These are phyloP conservation scores for Ophiostoma tasmaniense DNA, from an alignment of 2,329 filamentous ascomycete species.

Conservation along the genomic window DNA sequence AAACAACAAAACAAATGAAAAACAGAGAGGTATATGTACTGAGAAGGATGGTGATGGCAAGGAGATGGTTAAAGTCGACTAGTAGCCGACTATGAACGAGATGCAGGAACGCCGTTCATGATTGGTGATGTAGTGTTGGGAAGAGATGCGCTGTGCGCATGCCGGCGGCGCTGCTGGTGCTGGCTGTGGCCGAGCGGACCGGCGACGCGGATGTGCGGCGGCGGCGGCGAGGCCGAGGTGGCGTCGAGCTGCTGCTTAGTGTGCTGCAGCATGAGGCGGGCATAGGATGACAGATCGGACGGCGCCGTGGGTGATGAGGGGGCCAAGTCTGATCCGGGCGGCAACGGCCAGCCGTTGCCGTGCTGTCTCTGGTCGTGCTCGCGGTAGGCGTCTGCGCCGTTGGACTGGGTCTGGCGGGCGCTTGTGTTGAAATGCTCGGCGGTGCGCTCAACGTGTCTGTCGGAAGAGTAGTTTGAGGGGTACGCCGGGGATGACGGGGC, in stretches of 20 bases:
- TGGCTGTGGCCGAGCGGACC: conserved; percentile 11
- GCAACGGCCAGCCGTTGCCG: background rate
- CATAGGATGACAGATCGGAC: conserved; percentile 35
- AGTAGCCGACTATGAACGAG: background rate
- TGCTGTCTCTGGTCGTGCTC: conserved; percentile 5
- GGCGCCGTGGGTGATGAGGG: conserved; percentile 22
- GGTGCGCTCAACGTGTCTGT: background rate
- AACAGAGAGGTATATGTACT: background rate
- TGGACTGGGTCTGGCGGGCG: background rate
- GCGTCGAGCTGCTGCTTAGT: conserved; percentile 58
- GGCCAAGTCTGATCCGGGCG: conserved; percentile 1
- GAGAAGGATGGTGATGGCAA: background rate
- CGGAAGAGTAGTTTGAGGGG: background rate
- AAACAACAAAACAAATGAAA: background rate
- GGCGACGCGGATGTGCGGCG: conserved; percentile 17
- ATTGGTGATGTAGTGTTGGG: conserved; percentile 18
- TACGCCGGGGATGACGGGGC: background rate
- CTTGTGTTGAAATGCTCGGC: background rate
- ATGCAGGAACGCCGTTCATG: conserved; percentile 23
- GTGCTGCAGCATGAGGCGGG: conserved; percentile 55
- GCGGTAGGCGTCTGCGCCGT: background rate
- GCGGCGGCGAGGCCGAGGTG: conserved; percentile 36
- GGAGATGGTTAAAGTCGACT: no score
- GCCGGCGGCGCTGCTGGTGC: conserved; percentile 2
- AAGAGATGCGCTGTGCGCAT: conserved; percentile 1